phyloP scores from a whole-genome alignment of 306 rosid species.

The Potentilla sterilis region DNA sequence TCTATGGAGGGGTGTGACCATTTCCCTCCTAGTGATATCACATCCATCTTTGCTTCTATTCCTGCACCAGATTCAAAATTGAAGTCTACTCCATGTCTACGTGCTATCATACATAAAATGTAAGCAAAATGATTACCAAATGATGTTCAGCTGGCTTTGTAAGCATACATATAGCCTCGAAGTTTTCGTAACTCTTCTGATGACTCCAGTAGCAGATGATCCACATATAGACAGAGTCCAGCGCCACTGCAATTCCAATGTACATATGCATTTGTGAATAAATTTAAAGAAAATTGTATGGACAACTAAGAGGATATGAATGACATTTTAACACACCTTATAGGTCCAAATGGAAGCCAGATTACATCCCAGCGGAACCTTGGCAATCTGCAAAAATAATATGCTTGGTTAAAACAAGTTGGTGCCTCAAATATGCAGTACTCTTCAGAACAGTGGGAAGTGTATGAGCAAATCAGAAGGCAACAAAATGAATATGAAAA shows the following conservation, averaged over 20 bases:
- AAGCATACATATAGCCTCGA: slow-evolving; percentile 71
- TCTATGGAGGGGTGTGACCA: not conserved
- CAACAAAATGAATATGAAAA: not conserved
- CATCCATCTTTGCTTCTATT: not conserved
- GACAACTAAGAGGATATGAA: slow-evolving; percentile 15
- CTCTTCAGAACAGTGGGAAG: not conserved
- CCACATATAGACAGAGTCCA: slow-evolving; percentile 71
- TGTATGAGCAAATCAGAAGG: slow-evolving; percentile 11
- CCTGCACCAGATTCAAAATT: not conserved
- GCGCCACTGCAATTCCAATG: slow-evolving; percentile 59
- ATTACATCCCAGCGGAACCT: slow-evolving; percentile 83
- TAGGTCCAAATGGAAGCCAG: slow-evolving; percentile 92
- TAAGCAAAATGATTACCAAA: not conserved
- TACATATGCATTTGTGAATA: not conserved
- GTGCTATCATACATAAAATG: not conserved
- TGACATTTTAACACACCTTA: slow-evolving; percentile 41
- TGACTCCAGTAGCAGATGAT: slow-evolving; percentile 67
- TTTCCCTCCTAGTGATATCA: not conserved
- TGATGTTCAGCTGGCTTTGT: slow-evolving; percentile 56
- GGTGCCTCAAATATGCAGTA: not conserved
- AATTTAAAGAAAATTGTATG: slow-evolving; percentile 3
- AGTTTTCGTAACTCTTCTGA: slow-evolving; percentile 82
- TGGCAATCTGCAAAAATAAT: slow-evolving; percentile 50
- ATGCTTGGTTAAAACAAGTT: not conserved
- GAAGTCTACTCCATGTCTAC: not conserved